Evolutionary conservation across 2,329 filamentous ascomycete genomes (phyloP), one percentile per base, ranked within the genome.

Genomic region (Phoma herbarum): DNA sequence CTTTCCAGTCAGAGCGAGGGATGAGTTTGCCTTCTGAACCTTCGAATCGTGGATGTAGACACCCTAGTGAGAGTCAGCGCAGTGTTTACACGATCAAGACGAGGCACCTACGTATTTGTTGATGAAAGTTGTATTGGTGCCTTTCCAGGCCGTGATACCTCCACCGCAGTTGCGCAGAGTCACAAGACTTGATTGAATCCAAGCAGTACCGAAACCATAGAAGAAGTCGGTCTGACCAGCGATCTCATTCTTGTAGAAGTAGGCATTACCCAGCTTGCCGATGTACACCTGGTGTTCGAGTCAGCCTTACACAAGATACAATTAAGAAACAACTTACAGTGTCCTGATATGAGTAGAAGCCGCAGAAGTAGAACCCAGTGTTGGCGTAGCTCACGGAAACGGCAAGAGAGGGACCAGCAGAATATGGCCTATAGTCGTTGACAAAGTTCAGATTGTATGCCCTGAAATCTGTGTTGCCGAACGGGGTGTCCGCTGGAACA

Each of bases 81-180:
- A 12, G 5, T 29, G 12, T 1, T 3, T 6, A 22, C 2, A 2
- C 3, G 7, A 5, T 6, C 16, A 12, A 1, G 9, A 11, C 1
- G 2, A 20, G 7, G 6, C 1, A 41, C 62, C 18, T 57, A 65
- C 64, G 71, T 89, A 90, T 65, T 87, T 88, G 75, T 90, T 90
- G 5, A 74, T 71, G 50, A 86, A 88, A 0, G 86, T 88, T 0
- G 87, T 90, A 73, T 89, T 89, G 0, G 84, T 82, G 26, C 85
- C 86, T 67, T 90, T 90, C 88, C 88, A 90, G 0, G 88, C 88
- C 0, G 86, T 88, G 52, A 90, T 85, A 11, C 88, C 88, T 16
- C 88, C 88, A 4, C 86, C 86, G 63, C 88, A 90, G 65, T 77
- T 79, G 10, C 88, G 83, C 12, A 90, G 80, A 0, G 79, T 77